phyloP scores from a whole-genome alignment of 257 asterid species.

The Prunella vulgaris region DNA sequence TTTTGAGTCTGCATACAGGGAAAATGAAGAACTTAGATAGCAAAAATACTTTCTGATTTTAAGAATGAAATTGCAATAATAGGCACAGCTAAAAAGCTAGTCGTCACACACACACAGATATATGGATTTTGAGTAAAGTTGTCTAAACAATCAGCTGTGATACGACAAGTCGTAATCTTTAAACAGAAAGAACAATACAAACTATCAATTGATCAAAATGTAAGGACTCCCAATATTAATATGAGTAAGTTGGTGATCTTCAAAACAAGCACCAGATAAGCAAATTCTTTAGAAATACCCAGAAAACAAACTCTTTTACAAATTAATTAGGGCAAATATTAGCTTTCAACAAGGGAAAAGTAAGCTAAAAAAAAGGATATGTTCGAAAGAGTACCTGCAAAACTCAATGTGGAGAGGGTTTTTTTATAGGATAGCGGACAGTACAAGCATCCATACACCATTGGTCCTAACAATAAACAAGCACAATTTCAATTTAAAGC shows the following conservation, averaged over 20 bases:
- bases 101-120: not conserved
- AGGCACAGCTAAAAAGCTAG: not conserved
- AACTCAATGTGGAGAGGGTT: constrained; percentile 72
- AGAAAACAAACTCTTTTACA: not conserved
- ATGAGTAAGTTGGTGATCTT: not conserved
- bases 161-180: not conserved
- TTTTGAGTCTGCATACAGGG: constrained; percentile 64
- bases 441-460: constrained; percentile 94
- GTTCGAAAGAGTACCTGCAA: constrained; percentile 55
- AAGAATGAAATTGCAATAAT: not conserved
- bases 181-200: not conserved
- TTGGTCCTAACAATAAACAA: constrained; percentile 61
- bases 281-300: not conserved
- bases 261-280: not conserved
- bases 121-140: not conserved
- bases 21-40: not conserved
- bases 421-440: constrained; percentile 77
- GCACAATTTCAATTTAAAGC: not conserved
- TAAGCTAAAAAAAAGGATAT: not conserved
- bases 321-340: not conserved
- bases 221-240: not conserved
- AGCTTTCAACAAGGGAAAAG: not conserved
- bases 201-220: not conserved
- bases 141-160: not conserved
- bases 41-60: not conserved